These are phyloP conservation scores for Dioscorea zingiberensis DNA, from an alignment of 106 monocot genomes.

Conservation along the genomic window DNA sequence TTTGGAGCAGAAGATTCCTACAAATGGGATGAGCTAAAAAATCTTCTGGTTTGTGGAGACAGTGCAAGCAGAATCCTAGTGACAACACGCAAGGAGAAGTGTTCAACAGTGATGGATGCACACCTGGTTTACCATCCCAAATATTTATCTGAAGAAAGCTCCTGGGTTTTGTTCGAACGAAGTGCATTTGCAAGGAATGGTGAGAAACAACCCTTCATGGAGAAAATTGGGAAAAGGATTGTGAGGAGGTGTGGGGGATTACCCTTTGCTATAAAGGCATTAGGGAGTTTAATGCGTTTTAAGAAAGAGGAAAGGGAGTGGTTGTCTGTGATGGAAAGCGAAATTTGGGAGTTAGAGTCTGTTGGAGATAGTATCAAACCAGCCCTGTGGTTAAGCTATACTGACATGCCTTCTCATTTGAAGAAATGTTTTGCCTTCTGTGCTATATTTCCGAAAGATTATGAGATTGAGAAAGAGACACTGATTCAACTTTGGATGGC, in stretches of 20 bases:
- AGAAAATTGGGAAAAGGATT: conserved; percentile 19
- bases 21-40: conserved; percentile 24
- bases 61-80: conserved; percentile 30
- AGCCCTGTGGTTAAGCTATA: conserved; percentile 24
- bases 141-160: conserved; percentile 25
- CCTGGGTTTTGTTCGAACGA: conserved; percentile 17
- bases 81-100: conserved; percentile 18
- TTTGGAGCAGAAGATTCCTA: conserved; percentile 22
- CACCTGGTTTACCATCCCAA: not conserved
- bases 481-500: conserved; percentile 33
- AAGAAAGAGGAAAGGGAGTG: conserved; percentile 7
- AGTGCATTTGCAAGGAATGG: conserved; percentile 19
- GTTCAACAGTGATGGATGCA: conserved; percentile 18
- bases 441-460: conserved; percentile 29
- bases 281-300: conserved; percentile 24
- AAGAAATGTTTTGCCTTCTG: conserved; percentile 26
- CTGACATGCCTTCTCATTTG: not conserved
- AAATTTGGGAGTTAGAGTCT: conserved; percentile 19
- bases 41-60: conserved; percentile 6
- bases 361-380: conserved; percentile 13
- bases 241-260: conserved; percentile 24
- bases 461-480: conserved; percentile 15
- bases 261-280: conserved; percentile 21
- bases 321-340: conserved; percentile 11
- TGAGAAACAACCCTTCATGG: conserved; percentile 12